Conservation (phyloP, 2,329 filamentous ascomycete species). For the Colletotrichum ledebouriae region DNA sequence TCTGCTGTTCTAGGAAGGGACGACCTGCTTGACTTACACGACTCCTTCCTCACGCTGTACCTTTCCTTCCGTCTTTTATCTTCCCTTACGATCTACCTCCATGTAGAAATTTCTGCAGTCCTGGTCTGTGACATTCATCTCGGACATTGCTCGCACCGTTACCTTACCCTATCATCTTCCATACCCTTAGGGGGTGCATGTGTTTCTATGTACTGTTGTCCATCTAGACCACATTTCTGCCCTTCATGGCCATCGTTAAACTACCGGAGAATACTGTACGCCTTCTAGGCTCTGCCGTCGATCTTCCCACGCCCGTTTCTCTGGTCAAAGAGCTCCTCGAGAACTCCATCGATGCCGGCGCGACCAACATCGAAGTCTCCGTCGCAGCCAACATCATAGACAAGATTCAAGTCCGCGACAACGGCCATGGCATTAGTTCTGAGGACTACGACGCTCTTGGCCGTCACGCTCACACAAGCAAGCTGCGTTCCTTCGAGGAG, state of each 20-base stretch:
- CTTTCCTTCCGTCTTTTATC: not conserved
- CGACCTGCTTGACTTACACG: slow-evolving; percentile 19
- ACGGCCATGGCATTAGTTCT: slow-evolving; percentile 77
- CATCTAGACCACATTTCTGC: not conserved
- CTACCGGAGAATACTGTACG: slow-evolving; percentile 64
- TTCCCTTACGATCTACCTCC: too few relatives aligned
- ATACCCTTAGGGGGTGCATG: not conserved
- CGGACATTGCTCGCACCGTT: too few relatives aligned
- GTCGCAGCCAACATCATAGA: slow-evolving; percentile 77
- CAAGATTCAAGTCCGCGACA: slow-evolving; percentile 78
- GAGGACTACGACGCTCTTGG: slow-evolving; percentile 74
- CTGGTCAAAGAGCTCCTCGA: slow-evolving; percentile 84
- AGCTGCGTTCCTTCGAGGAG: slow-evolving; percentile 75
- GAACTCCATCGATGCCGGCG: slow-evolving; percentile 80
- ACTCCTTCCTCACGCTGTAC: slow-evolving; percentile 5
- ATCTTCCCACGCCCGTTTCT: slow-evolving; percentile 70
- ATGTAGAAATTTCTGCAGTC: too few relatives aligned
- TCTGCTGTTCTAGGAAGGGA: not conserved
- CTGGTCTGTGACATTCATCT: too few relatives aligned
- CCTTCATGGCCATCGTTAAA: slow-evolving; percentile 62
- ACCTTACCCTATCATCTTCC: not conserved
- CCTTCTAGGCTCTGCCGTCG: slow-evolving; percentile 71
- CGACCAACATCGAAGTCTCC: slow-evolving; percentile 74
- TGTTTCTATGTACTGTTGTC: slow-evolving; percentile 1
- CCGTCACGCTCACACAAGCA: slow-evolving; percentile 80